These are phyloP conservation scores for Insectozyma bohioensis DNA, from an alignment of 1,139 yeast species.

Conservation along the genomic window DNA sequence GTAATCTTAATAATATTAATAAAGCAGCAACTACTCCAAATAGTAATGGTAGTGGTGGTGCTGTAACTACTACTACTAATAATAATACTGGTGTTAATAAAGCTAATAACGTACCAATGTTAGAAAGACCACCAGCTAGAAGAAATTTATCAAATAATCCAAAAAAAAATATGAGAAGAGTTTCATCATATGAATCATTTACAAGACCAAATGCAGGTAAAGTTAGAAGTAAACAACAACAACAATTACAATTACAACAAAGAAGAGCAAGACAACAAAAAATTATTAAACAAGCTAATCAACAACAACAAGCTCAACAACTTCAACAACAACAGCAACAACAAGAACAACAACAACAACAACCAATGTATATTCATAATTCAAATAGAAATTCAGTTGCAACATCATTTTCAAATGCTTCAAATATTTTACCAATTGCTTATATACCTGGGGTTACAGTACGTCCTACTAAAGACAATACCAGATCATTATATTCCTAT, in stretches of 20 bases:
- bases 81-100: neutral
- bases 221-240: slow-evolving; percentile 14
- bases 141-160: slow-evolving; percentile 7
- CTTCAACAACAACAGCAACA: slow-evolving; percentile 13
- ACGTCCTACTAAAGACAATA: slow-evolving; percentile 49
- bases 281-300: slow-evolving; percentile 15
- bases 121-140: slow-evolving; percentile 7
- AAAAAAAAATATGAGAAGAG: slow-evolving; percentile 23
- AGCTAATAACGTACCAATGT: slow-evolving; percentile 1
- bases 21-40: slow-evolving; percentile 2
- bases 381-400: slow-evolving; percentile 45
- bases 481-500: slow-evolving; percentile 48
- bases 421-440: slow-evolving; percentile 89
- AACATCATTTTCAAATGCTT: slow-evolving; percentile 68
- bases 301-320: slow-evolving; percentile 13
- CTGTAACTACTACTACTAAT: neutral
- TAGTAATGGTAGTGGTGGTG: slow-evolving; percentile 2
- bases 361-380: slow-evolving; percentile 24
- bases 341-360: slow-evolving; percentile 11
- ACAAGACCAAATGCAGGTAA: slow-evolving; percentile 31
- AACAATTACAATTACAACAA: slow-evolving; percentile 12
- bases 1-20: neutral
- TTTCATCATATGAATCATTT: slow-evolving; percentile 48
- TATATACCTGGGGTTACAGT: slow-evolving; percentile 91
- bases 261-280: slow-evolving; percentile 25